Base-by-base conservation (phyloP, 768 basidiomycete genomes). In the Punctularia strigosozonata region DNA sequence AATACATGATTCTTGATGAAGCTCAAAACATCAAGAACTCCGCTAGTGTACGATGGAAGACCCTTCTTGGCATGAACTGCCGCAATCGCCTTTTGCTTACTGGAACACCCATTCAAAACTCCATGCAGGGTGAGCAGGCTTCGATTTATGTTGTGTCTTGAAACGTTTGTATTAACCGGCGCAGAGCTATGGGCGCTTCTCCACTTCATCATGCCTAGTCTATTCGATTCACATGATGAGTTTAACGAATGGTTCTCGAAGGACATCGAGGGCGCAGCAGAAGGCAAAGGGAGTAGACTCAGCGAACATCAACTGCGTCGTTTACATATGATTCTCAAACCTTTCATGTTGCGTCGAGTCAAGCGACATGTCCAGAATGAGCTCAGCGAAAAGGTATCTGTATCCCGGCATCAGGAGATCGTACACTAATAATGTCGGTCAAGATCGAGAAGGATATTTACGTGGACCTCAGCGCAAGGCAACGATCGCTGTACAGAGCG, bases 221-320 rank as follows among this genome's bases (percentile, higher is more conserved):
- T 99, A 39, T 99, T 99, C 59, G 95, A 98, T 58, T 97, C 92
- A 12, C 92, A 98, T 52, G 92, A 98, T 53, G 95, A 99, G 61
- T 99, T 99, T 67, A 90, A 85, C 55, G 94, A 98, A 58, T 99
- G 95, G 95, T 99, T 99, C 58, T 95, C 94, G 8, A 95, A 97
- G 60, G 95, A 97, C 52, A 97, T 98, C 39, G 95, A 99, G 64
- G 92, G 86, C 53, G 89, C 88, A 14, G 77, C 76, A 4, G 91
- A 90, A 57, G 91, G 90, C 55, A 86, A 88, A 50, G 87, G 85
- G 4, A 79, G 82, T 58, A 86, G 80, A 54, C 67, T 98, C 47
- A 95, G 94, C 53, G 92, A 95, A 54, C 81, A 95, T 56, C 95
- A 99, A 56, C 65, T 99, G 31, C 76, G 90, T 36, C 79, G 95